Base-by-base conservation (phyloP, 2,329 filamentous ascomycete species). In the Lomentospora prolificans region DNA sequence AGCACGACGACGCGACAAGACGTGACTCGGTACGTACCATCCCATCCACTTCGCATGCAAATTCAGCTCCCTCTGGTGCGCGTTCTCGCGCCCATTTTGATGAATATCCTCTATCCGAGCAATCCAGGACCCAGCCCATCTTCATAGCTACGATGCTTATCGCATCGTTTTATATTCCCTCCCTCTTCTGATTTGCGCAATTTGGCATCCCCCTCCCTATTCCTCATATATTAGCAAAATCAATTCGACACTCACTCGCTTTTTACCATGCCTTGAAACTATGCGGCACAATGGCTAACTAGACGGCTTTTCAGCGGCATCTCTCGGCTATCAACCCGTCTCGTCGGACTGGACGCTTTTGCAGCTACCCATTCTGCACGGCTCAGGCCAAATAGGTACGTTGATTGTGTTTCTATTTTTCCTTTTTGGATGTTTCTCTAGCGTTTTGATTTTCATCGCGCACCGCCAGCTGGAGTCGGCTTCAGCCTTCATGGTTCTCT, bases 21-120 rank as follows among this genome's bases (percentile, higher is more conserved):
- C 53, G 53, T 31, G 53, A 55, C 25, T 51, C 36, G 53, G 53
- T 55, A 55, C 53, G 53, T 55, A 55, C 53, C 53, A 12, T 7
- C 12, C 24, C 22, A 10, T n/a, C 41, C 14, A 14, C 19, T 33
- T 44, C 52, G 17, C 28, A 31, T 24, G 30, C 19, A 17, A 44
- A n/a, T 19, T 24, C 14, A 48, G 17, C 17, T 48, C 44, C 24
- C 44, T 27, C 6, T 10, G 24, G 7, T 22, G 22, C 17, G 12
- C 44, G 3, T 22, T 6, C 17, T 22, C 44, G 17, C 1, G 17
- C 12, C 36, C 19, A 3, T 6, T 6, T 41, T 19, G 36, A 41
- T 41, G 36, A 41, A 41, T 41, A 17, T 7, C 5, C 10, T 19
- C 36, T 7, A 41, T 41, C 36, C 19, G 36, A 41, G 36, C 36